Percentiles rank a stretch among this genome's conserved stretches.
Evolutionary conservation across 2,329 filamentous ascomycete genomes (phyloP).

Genomic region (Ambrosiella beaveri): DNA sequence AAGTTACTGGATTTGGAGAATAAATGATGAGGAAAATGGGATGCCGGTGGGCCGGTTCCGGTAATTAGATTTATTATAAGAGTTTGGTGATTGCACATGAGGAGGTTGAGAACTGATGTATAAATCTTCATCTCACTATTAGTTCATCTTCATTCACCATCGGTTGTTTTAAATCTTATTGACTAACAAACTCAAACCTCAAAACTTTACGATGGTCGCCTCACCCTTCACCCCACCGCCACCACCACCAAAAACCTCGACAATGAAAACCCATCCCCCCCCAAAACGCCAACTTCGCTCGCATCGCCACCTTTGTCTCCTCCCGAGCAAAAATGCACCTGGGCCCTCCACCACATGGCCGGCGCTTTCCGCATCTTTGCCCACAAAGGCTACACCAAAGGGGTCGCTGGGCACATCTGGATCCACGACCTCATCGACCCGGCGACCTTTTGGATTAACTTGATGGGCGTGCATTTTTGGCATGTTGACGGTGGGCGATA

Average conservation of each 20-base stretch:
- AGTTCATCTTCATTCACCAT: too few relatives aligned
- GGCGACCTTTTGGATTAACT: constrained; percentile 49
- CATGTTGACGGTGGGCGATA: constrained; percentile 40
- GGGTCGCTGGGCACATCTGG: constrained; percentile 46
- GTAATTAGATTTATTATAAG: not conserved
- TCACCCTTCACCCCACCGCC: not conserved
- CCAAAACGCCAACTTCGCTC: constrained; percentile 10
- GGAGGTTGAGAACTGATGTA: too few relatives aligned
- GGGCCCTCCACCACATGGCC: constrained; percentile 26
- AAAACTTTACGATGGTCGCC: not conserved
- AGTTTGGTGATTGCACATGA: not conserved
- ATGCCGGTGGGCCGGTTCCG: not conserved
- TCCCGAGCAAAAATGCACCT: constrained; percentile 18
- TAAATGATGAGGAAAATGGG: not conserved
- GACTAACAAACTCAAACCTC: too few relatives aligned
- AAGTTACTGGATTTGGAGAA: not conserved
- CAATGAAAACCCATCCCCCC: not conserved
- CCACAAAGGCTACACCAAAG: constrained; percentile 35
- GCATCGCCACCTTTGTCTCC: constrained; percentile 6
- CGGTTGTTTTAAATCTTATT: too few relatives aligned
- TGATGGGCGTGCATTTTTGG: constrained; percentile 43
- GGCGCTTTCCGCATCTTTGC: constrained; percentile 31
- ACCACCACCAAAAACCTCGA: not conserved
- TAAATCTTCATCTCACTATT: too few relatives aligned
- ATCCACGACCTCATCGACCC: constrained; percentile 44